Conservation (phyloP, 345 rosid species). For the Garcia nutans region DNA sequence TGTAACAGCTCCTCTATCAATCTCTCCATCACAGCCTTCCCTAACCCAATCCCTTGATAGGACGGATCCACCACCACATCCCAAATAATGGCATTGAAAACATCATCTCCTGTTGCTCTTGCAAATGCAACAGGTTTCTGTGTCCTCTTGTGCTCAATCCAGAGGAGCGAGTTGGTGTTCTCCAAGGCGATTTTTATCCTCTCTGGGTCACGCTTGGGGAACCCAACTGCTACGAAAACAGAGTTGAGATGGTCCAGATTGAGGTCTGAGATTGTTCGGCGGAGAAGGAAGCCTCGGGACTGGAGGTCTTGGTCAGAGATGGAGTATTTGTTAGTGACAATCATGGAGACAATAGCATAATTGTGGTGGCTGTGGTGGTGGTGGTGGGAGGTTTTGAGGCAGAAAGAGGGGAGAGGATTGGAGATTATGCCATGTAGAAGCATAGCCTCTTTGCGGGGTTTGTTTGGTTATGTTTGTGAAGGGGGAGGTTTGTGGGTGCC, state of each 20-base stretch:
- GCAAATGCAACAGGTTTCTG: slow-evolving; percentile 81
- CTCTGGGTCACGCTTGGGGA: slow-evolving; percentile 57
- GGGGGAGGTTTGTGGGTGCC: background rate
- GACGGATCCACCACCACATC: slow-evolving; percentile 95
- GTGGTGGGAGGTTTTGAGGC: slow-evolving; percentile 21
- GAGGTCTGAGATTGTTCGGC: too few species aligned
- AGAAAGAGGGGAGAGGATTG: slow-evolving; percentile 44
- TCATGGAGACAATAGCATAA: background rate
- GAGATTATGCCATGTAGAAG: slow-evolving; percentile 54
- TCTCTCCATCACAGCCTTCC: slow-evolving; percentile 88
- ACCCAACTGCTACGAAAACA: background rate
- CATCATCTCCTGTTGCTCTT: slow-evolving; percentile 81
- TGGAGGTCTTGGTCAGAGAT: too few species aligned
- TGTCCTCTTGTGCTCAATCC: slow-evolving; percentile 63
- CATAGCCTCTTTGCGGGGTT: slow-evolving; percentile 27
- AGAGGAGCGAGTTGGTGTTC: slow-evolving; percentile 65
- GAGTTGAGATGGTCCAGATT: too few species aligned
- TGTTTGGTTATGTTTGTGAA: background rate
- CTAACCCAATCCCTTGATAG: slow-evolving; percentile 76
- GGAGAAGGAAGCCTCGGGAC: too few species aligned
- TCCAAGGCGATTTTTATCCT: slow-evolving; percentile 67
- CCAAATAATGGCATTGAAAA: slow-evolving; percentile 93
- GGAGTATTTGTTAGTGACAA: too few species aligned
- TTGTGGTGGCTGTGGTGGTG: background rate
- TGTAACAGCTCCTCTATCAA: slow-evolving; percentile 53